phyloP scores from a whole-genome alignment of 2,329 filamentous ascomycete species.

The Colletotrichum sojae region DNA sequence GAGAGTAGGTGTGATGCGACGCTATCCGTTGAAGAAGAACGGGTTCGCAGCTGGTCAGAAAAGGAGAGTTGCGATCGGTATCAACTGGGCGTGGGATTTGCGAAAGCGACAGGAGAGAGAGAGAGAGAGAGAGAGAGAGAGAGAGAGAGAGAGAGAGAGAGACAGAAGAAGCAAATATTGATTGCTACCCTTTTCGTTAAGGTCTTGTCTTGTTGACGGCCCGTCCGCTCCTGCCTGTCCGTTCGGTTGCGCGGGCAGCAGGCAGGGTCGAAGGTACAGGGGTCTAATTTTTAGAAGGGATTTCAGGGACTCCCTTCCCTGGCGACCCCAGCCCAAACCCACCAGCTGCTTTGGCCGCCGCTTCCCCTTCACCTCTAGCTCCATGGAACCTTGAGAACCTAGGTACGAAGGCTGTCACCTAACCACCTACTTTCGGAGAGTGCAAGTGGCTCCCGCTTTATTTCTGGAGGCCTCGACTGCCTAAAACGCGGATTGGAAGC shows the following conservation, averaged over 20 bases:
- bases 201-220: slow-evolving; percentile 35
- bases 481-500: background rate
- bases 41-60: slow-evolving; percentile 10
- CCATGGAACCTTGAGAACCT: too few species aligned
- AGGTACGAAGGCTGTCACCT: too few species aligned
- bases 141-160: slow-evolving; percentile 5
- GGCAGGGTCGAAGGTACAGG: slow-evolving; percentile 34
- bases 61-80: slow-evolving; percentile 12
- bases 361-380: background rate
- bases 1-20: slow-evolving; percentile 16
- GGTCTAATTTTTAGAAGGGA: slow-evolving; percentile 37
- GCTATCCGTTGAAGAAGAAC: slow-evolving; percentile 4
- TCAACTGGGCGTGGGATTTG: slow-evolving; percentile 21
- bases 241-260: slow-evolving; percentile 40
- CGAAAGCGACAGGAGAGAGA: slow-evolving; percentile 9
- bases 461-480: background rate
- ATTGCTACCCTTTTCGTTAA: slow-evolving; percentile 5
- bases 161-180: slow-evolving; percentile 31
- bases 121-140: background rate
- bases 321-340: background rate
- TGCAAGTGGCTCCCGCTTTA: too few species aligned
- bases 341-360: background rate
- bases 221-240: slow-evolving; percentile 26
- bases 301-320: slow-evolving; percentile 37
- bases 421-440: too few species aligned